Evolutionary conservation across 768 basidiomycete species (phyloP).

Genomic region (Russula earlei): DNA sequence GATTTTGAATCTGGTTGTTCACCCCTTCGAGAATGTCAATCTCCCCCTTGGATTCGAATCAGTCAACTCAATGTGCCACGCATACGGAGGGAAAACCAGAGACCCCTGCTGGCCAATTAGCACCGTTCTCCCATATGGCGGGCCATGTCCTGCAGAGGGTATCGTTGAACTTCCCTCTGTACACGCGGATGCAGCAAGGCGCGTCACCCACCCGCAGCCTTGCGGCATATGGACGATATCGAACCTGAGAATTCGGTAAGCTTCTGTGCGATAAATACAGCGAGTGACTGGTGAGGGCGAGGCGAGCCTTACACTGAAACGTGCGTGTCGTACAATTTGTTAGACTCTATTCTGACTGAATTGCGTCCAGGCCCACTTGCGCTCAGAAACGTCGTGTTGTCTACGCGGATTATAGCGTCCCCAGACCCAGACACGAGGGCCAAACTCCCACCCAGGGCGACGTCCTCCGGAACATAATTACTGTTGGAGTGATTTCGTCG

Average conservation of each 20-base stretch:
- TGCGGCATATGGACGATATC: slow-evolving; percentile 52
- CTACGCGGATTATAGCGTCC: slow-evolving; percentile 47
- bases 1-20: slow-evolving; percentile 44
- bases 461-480: slow-evolving; percentile 39
- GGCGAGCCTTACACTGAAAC: slow-evolving; percentile 41
- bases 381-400: slow-evolving; percentile 38
- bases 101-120: slow-evolving; percentile 41
- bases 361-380: slow-evolving; percentile 46
- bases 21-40: slow-evolving; percentile 51
- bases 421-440: slow-evolving; percentile 45
- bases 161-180: not conserved
- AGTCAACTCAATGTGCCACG: slow-evolving; percentile 3
- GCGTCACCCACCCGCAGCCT: slow-evolving; percentile 40
- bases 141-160: slow-evolving; percentile 35
- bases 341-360: slow-evolving; percentile 47
- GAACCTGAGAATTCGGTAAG: slow-evolving; percentile 26
- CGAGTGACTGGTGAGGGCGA: too few relatives aligned
- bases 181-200: slow-evolving; percentile 2
- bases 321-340: slow-evolving; percentile 42
- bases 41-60: slow-evolving; percentile 34
- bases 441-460: too few relatives aligned
- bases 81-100: too few relatives aligned
- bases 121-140: slow-evolving; percentile 41
- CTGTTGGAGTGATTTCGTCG: slow-evolving; percentile 24
- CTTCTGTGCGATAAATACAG: too few relatives aligned